A percentile compares a stretch with the other conserved stretches of the same genome.
phyloP scores from a whole-genome alignment of 345 rosid species.

The Sonneratia caseolaris region DNA sequence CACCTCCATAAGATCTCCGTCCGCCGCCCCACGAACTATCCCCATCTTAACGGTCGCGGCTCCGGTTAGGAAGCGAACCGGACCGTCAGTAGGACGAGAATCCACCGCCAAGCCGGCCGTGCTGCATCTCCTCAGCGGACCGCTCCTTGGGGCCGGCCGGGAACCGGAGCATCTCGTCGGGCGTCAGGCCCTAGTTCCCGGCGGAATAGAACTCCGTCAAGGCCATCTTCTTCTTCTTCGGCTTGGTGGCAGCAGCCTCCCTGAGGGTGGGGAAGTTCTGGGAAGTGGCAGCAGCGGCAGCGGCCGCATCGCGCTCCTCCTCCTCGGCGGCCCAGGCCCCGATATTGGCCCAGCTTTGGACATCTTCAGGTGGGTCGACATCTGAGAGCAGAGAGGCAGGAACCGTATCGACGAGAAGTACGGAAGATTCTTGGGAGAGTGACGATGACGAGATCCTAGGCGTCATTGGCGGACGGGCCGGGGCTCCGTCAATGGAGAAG shows the following conservation, averaged over 20 bases:
- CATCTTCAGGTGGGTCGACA: slow-evolving; percentile 27
- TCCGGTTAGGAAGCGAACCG: slow-evolving; percentile 26
- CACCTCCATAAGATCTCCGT: slow-evolving; percentile 52
- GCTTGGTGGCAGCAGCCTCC: slow-evolving; percentile 55
- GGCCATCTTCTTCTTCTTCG: slow-evolving; percentile 79
- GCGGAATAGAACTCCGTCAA: slow-evolving; percentile 45
- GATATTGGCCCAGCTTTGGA: slow-evolving; percentile 66
- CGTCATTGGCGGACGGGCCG: too few species aligned
- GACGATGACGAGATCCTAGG: background rate
- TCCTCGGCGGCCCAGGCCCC: slow-evolving; percentile 84
- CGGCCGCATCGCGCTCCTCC: slow-evolving; percentile 36
- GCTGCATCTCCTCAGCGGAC: slow-evolving; percentile 81
- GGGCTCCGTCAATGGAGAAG: too few species aligned
- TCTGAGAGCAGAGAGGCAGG: slow-evolving; percentile 2
- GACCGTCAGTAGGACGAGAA: slow-evolving; percentile 54
- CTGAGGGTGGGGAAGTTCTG: slow-evolving; percentile 67
- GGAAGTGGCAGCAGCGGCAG: slow-evolving; percentile 22
- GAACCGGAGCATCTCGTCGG: slow-evolving; percentile 65
- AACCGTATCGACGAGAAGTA: background rate
- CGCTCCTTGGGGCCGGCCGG: slow-evolving; percentile 94
- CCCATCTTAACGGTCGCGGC: slow-evolving; percentile 27
- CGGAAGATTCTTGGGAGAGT: background rate
- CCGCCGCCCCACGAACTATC: slow-evolving; percentile 46
- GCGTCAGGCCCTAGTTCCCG: slow-evolving; percentile 43
- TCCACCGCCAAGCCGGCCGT: slow-evolving; percentile 76